phyloP scores from a whole-genome alignment of 164 flowering plant species.

The Chimonanthus praecox region DNA sequence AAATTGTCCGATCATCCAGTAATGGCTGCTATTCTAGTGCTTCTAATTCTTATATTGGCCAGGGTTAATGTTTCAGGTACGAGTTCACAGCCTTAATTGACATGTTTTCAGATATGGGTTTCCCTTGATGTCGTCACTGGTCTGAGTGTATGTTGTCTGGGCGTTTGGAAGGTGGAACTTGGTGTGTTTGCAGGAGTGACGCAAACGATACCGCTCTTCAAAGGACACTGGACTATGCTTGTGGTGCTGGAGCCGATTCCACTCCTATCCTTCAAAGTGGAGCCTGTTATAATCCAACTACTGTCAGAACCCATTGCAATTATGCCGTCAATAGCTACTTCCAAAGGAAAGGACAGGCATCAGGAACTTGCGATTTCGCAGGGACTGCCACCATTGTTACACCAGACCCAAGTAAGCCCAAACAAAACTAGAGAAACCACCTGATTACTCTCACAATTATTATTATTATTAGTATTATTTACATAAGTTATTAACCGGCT shows the following conservation, averaged over 20 bases:
- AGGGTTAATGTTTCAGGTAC: conserved; percentile 29
- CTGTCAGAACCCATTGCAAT: conserved; percentile 59
- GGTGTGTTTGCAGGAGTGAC: conserved; percentile 56
- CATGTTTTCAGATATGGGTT: conserved; percentile 6
- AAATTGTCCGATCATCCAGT: no score
- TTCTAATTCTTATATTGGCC: conserved; percentile 23
- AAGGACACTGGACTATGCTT: conserved; percentile 72
- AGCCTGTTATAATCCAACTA: conserved; percentile 64
- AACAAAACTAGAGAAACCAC: neutral
- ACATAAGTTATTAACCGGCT: no score
- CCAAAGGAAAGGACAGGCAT: conserved; percentile 47
- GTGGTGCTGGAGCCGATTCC: conserved; percentile 90
- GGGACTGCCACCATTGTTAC: conserved; percentile 37
- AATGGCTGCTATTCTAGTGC: conserved; percentile 10
- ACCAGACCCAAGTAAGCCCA: conserved; percentile 39
- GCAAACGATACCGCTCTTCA: conserved; percentile 40
- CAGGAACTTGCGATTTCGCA: conserved; percentile 56
- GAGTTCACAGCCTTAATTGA: neutral
- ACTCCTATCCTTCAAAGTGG: conserved; percentile 46
- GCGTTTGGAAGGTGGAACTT: conserved; percentile 37
- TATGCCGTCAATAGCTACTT: conserved; percentile 84
- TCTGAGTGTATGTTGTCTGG: neutral
- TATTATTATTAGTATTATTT: no score
- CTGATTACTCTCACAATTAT: no score
- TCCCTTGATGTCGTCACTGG: neutral